phyloP scores from a whole-genome alignment of 148 eudicot genomes.

The Persicaria tinctoria region DNA sequence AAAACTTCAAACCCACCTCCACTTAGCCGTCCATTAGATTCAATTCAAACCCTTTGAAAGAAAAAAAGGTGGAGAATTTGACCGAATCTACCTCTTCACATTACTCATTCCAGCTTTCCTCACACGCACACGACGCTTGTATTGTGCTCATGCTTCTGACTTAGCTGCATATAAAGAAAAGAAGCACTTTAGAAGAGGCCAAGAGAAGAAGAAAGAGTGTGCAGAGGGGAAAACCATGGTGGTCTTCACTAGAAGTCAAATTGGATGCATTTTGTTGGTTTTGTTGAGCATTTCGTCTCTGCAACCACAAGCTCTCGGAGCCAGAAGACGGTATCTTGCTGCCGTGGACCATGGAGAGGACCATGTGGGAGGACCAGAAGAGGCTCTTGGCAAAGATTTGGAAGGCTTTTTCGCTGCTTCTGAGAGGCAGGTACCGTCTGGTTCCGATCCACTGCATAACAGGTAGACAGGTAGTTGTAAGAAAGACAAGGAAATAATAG shows the following conservation, averaged over 20 bases:
- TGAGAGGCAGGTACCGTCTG: slow-evolving; percentile 7
- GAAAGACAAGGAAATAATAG: not conserved
- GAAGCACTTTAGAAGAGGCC: not conserved
- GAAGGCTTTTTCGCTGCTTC: not conserved
- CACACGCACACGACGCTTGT: not conserved
- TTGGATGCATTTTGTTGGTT: slow-evolving; percentile 5
- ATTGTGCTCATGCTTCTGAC: not conserved
- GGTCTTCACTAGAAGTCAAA: not conserved
- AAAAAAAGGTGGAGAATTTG: not conserved
- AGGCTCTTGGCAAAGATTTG: not conserved
- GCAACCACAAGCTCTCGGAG: not conserved
- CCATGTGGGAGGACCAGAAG: not conserved
- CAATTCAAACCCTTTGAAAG: not conserved
- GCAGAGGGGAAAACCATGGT: not conserved
- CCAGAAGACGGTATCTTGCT: slow-evolving; percentile 4
- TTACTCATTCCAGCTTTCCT: not conserved
- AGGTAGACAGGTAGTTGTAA: slow-evolving; percentile 10
- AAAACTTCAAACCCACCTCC: slow-evolving; percentile 5
- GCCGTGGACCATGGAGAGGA: not conserved
- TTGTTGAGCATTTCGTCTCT: slow-evolving; percentile 6
- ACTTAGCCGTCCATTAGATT: slow-evolving; percentile 6
- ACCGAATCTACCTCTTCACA: slow-evolving; percentile 5
- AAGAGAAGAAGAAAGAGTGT: not conserved
- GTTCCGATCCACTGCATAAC: slow-evolving; percentile 10
- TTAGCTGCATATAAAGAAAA: not conserved